A percentile compares a stretch with the other conserved stretches of the same genome.
Evolutionary conservation across 139 green algal genomes (phyloP).

Genomic region (Raphidocelis subcapitata): DNA sequence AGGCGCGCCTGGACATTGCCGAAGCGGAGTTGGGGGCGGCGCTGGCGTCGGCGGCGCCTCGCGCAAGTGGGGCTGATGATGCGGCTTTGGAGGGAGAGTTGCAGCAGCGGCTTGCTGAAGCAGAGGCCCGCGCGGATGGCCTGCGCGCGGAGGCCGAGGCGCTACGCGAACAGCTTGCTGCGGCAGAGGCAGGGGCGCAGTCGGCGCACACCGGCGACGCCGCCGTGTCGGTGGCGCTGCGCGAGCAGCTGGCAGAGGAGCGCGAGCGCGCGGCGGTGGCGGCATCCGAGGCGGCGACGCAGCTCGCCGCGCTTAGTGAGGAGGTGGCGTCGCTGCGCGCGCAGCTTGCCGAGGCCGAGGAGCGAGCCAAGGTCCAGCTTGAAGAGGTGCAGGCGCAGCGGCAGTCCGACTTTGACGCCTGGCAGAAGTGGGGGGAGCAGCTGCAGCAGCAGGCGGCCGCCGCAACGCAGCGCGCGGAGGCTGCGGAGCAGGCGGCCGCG

Average conservation of each 20-base stretch:
- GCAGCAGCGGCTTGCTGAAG: not conserved
- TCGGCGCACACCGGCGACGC: too few species aligned
- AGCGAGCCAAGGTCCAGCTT: too few species aligned
- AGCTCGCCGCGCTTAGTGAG: too few species aligned
- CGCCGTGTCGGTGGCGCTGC: not conserved
- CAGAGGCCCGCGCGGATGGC: not conserved
- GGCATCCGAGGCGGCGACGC: too few species aligned
- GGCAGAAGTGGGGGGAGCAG: not conserved
- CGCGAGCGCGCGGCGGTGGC: too few species aligned
- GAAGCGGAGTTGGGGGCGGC: not conserved
- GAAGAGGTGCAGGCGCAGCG: too few species aligned
- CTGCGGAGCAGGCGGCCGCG: not conserved
- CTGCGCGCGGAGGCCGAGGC: not conserved
- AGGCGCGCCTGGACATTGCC: not conserved
- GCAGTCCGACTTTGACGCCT: not conserved
- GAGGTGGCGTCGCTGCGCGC: too few species aligned
- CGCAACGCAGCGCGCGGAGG: not conserved
- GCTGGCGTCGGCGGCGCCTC: not conserved
- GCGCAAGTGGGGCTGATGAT: too few species aligned
- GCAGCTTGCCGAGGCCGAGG: too few species aligned
- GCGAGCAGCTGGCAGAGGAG: not conserved
- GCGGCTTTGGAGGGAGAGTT: not conserved
- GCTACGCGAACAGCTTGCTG: not conserved
- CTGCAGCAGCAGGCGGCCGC: not conserved
- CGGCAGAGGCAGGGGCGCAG: not conserved